Evolutionary conservation across 192 early-diverging fungal genomes (phyloP).

Genomic region (Piromyces finnis): DNA sequence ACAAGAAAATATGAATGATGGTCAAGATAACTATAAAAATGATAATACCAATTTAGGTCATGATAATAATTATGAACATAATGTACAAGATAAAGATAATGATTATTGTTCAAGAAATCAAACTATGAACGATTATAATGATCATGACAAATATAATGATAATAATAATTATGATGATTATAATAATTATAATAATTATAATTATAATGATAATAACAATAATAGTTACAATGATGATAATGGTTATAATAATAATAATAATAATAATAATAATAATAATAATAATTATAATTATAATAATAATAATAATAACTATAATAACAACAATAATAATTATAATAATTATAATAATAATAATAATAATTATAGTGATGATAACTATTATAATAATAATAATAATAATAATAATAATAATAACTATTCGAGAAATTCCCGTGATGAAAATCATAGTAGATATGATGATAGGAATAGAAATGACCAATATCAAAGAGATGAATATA

Average conservation of each 20-base stretch:
- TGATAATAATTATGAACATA: too few relatives aligned
- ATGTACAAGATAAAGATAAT: too few relatives aligned
- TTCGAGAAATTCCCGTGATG: too few relatives aligned
- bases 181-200: neutral
- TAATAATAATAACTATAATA: neutral
- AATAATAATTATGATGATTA: neutral
- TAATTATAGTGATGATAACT: neutral
- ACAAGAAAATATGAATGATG: too few relatives aligned
- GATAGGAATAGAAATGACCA: neutral
- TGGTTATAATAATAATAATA: neutral
- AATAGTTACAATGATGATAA: neutral
- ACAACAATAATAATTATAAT: neutral
- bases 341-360: neutral
- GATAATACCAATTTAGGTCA: too few relatives aligned
- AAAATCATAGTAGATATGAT: neutral
- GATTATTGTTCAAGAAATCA: too few relatives aligned
- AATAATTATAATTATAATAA: neutral
- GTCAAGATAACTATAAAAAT: too few relatives aligned
- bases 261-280: neutral
- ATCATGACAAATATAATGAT: neutral
- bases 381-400: neutral
- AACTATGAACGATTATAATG: neutral
- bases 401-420: too few relatives aligned
- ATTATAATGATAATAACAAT: neutral
- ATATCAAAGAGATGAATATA: neutral